These are phyloP conservation scores for Dactylonectria macrodidyma DNA, from an alignment of 2,329 filamentous ascomycete genomes.

Conservation along the genomic window DNA sequence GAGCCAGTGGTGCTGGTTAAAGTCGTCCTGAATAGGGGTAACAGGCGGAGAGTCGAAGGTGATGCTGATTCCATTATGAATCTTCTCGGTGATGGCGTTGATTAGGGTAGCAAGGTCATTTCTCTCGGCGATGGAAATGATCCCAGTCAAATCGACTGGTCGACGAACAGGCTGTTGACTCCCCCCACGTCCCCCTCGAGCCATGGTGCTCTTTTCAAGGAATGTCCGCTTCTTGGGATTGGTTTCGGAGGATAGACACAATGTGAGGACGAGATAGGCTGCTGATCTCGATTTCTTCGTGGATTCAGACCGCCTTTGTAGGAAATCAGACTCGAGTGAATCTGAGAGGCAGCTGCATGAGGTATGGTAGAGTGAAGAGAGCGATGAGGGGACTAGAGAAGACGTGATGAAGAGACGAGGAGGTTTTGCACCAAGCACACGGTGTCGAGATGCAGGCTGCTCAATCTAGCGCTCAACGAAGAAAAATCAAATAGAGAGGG, in stretches of 20 bases:
- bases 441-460: neutral
- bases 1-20: constrained; percentile 55
- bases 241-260: neutral
- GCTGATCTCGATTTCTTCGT: neutral
- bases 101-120: constrained; percentile 68
- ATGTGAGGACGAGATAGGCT: neutral
- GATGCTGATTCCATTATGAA: constrained; percentile 66
- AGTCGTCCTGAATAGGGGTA: constrained; percentile 49
- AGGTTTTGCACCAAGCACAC: neutral
- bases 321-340: neutral
- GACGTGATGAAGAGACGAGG: constrained; percentile 26
- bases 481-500: neutral
- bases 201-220: constrained; percentile 51
- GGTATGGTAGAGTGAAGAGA: constrained; percentile 14
- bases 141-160: constrained; percentile 65
- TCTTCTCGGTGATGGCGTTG: constrained; percentile 67
- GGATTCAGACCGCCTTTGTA: constrained; percentile 10
- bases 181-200: constrained; percentile 55
- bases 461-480: neutral
- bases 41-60: constrained; percentile 65
- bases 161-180: constrained; percentile 56
- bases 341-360: constrained; percentile 24
- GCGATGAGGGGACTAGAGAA: constrained; percentile 32
- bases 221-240: neutral
- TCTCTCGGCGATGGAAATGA: constrained; percentile 64